phyloP scores from a whole-genome alignment of 768 basidiomycete species.

The Postia placenta region DNA sequence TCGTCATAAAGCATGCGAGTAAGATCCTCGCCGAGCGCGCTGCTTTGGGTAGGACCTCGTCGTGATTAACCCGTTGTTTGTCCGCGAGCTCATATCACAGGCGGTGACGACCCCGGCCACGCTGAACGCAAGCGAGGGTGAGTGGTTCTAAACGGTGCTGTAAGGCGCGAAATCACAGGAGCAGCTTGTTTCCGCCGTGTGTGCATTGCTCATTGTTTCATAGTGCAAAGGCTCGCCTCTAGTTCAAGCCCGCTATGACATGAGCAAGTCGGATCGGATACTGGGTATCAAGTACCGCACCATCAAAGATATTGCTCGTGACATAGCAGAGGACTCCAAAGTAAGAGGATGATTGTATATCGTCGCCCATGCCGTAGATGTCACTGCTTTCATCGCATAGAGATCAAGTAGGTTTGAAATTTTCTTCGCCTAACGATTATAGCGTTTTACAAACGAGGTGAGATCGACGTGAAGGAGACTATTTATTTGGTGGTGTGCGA shows the following conservation, averaged over 20 bases:
- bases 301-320: slow-evolving; percentile 34
- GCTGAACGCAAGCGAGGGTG: slow-evolving; percentile 29
- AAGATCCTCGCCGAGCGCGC: slow-evolving; percentile 57
- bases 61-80: slow-evolving; percentile 47
- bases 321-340: slow-evolving; percentile 37
- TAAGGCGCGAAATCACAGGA: slow-evolving; percentile 13
- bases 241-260: slow-evolving; percentile 18
- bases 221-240: background rate
- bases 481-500: too few relatives aligned
- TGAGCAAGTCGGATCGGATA: slow-evolving; percentile 32
- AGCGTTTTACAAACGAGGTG: too few relatives aligned
- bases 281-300: slow-evolving; percentile 37
- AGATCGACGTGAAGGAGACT: too few relatives aligned
- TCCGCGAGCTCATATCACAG: slow-evolving; percentile 24
- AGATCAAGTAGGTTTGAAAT: too few relatives aligned
- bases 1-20: slow-evolving; percentile 47
- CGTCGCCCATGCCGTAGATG: too few relatives aligned
- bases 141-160: slow-evolving; percentile 20
- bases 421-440: too few relatives aligned
- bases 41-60: slow-evolving; percentile 39
- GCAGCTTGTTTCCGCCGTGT: slow-evolving; percentile 11
- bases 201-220: background rate
- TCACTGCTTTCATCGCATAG: too few relatives aligned
- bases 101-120: slow-evolving; percentile 27
- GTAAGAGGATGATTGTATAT: slow-evolving; percentile 32